A percentile compares a stretch with the other conserved stretches of the same genome.
phyloP scores from a whole-genome alignment of 371 early-diverging fungal genomes.

The Globomyces sp. region DNA sequence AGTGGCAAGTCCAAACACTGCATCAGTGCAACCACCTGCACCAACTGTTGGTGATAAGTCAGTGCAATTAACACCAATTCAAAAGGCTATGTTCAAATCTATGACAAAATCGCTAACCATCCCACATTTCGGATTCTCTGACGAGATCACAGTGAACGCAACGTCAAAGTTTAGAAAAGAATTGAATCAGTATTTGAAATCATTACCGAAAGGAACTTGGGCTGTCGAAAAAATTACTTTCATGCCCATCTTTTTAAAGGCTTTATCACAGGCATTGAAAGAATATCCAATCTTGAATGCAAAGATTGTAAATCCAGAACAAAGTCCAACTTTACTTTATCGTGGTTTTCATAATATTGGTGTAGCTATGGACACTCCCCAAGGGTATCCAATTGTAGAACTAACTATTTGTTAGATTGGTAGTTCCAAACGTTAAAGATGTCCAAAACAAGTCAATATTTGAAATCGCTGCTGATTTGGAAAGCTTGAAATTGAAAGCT shows the following conservation, averaged over 20 bases:
- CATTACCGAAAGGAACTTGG: constrained; percentile 36
- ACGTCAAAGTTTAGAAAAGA: constrained; percentile 61
- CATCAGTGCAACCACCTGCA: not conserved
- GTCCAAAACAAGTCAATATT: constrained; percentile 86
- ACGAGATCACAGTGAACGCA: constrained; percentile 80
- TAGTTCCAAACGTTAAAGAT: constrained; percentile 94
- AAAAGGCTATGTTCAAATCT: constrained; percentile 95
- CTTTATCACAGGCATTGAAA: constrained; percentile 76
- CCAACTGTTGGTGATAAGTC: constrained; percentile 41
- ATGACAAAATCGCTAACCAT: constrained; percentile 92
- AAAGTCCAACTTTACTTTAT: constrained; percentile 55
- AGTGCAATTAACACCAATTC: constrained; percentile 71
- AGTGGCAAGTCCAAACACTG: not conserved
- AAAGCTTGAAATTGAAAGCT: constrained; percentile 72
- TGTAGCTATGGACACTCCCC: constrained; percentile 95
- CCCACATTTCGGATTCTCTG: constrained; percentile 94
- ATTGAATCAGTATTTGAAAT: constrained; percentile 58
- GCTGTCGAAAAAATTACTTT: constrained; percentile 75
- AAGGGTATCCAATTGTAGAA: constrained; percentile 45
- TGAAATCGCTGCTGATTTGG: constrained; percentile 85
- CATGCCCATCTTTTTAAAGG: constrained; percentile 95
- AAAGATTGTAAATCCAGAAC: constrained; percentile 55
- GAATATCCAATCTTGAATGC: constrained; percentile 92
- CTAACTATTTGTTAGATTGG: constrained; percentile 51
- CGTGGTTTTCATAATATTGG: constrained; percentile 87